Evolutionary conservation across 495 filamentous ascomycete genomes (phyloP), one percentile per base, ranked within the genome.

Genomic region (Parmelia sp.): DNA sequence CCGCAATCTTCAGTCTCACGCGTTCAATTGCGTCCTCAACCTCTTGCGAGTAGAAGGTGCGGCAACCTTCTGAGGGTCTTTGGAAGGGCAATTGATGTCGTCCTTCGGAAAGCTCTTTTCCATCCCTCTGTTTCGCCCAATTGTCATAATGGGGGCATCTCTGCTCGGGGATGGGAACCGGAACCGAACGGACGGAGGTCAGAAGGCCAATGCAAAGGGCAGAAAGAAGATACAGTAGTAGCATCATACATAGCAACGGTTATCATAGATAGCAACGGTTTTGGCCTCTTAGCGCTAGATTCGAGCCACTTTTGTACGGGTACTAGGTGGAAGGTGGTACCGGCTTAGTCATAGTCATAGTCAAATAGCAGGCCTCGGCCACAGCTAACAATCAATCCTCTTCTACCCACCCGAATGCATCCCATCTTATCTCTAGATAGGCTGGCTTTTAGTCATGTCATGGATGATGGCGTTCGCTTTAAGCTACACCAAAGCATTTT

Each of bases 31-130:
- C 72, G 49, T 76, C 70, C 65, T 89, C 85, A n/a, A 88, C 78
- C 25, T 71, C 73, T 6, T 76, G 73, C 9, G 79, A 79, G 64
- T 77, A 81, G 76, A 84, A 87, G n/a, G 82, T 88, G 7, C 86
- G 82, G 72, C 87, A 90, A 64, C 71, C 69, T 33, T 76, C 69
- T 0, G 71, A 65, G 3, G 86, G 86, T 12, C 86, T 77, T 74
- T 83, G 80, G 64, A 78, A 86, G 3, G 84, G 80, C 44, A 88
- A 72, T 29, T 77, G 70, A 64, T 77, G 74, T 49, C 61, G 65
- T 17, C 78, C 78, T n/a, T 68, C 65, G 19, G 76, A 79, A 51
- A 70, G 66, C 1, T 72, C 72, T 23, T 65, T 65, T 29, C 67
- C 57, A 63, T 79, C 75, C 36, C 71, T 68, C 31, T 66, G 68